phyloP scores from a whole-genome alignment of 148 eudicot species.

The Suaeda aralocaspica region DNA sequence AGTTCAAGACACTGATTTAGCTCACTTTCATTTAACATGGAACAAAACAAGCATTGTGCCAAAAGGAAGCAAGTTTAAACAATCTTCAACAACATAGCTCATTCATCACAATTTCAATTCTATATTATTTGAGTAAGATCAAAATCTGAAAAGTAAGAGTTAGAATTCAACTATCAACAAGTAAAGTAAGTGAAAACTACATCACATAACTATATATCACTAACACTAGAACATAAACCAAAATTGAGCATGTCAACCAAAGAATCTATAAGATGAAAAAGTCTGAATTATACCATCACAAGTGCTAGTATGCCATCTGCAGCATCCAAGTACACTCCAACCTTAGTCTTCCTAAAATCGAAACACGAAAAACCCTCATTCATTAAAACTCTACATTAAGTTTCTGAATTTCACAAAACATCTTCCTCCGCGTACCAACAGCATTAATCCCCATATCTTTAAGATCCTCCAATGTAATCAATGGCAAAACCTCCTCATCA shows the following conservation, averaged over 20 bases:
- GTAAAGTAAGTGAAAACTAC: not conserved
- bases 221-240: not conserved
- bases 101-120: not conserved
- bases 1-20: too few species aligned
- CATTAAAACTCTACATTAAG: constrained; percentile 51
- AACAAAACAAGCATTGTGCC: not conserved
- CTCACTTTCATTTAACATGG: too few species aligned
- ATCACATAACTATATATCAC: constrained; percentile 9
- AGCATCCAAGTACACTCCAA: constrained; percentile 16
- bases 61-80: not conserved
- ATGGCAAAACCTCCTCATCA: constrained; percentile 66
- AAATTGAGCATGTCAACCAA: constrained; percentile 7
- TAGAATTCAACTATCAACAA: constrained; percentile 14
- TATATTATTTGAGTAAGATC: not conserved
- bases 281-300: constrained; percentile 14
- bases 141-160: not conserved
- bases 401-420: constrained; percentile 61
- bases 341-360: constrained; percentile 7
- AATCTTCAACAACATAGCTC: not conserved
- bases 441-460: constrained; percentile 81
- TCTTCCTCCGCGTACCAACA: constrained; percentile 67
- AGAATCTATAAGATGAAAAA: not conserved
- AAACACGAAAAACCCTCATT: not conserved
- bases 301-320: constrained; percentile 17
- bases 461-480: constrained; percentile 70